A percentile compares a stretch with the other conserved stretches of the same genome.
Evolutionary conservation across 257 asterid genomes (phyloP).

Genomic region (Haberlea rhodopensis): DNA sequence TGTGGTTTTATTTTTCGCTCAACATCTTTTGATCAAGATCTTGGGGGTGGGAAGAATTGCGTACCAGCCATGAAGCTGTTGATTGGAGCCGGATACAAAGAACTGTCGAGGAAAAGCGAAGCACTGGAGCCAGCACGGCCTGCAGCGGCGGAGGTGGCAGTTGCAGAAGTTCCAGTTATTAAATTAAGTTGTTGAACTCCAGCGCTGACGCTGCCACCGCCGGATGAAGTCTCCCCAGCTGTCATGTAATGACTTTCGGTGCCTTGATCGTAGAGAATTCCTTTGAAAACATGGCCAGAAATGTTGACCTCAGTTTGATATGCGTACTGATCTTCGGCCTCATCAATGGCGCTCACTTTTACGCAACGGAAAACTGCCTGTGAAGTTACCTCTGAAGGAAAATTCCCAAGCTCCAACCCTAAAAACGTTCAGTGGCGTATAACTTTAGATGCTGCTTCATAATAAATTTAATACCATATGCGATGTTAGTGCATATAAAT

Average conservation of each 20-base stretch:
- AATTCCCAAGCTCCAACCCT: conserved; percentile 83
- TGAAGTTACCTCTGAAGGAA: conserved; percentile 77
- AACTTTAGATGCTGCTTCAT: too few relatives aligned
- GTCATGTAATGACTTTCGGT: conserved; percentile 63
- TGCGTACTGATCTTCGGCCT: conserved; percentile 68
- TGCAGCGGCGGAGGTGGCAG: conserved; percentile 35
- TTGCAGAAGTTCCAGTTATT: conserved; percentile 40
- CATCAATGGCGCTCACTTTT: conserved; percentile 71
- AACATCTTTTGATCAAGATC: conserved; percentile 45
- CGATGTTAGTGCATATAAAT: too few relatives aligned
- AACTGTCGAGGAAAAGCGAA: conserved; percentile 54
- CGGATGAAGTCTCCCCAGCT: conserved; percentile 66
- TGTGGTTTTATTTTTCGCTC: not conserved
- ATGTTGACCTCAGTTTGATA: conserved; percentile 94
- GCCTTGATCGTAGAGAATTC: conserved; percentile 90
- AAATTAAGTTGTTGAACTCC: conserved; percentile 55
- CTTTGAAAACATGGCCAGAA: conserved; percentile 85
- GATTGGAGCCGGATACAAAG: conserved; percentile 60
- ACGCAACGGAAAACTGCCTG: conserved; percentile 84
- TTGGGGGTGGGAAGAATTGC: conserved; percentile 95
- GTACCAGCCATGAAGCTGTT: conserved; percentile 84
- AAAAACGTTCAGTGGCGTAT: too few relatives aligned
- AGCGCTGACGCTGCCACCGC: conserved; percentile 77
- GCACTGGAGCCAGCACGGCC: conserved; percentile 26
- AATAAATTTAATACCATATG: too few relatives aligned